Conservation (phyloP, 1,139 yeast genomes). For the Nakaseomyces delphensis region DNA sequence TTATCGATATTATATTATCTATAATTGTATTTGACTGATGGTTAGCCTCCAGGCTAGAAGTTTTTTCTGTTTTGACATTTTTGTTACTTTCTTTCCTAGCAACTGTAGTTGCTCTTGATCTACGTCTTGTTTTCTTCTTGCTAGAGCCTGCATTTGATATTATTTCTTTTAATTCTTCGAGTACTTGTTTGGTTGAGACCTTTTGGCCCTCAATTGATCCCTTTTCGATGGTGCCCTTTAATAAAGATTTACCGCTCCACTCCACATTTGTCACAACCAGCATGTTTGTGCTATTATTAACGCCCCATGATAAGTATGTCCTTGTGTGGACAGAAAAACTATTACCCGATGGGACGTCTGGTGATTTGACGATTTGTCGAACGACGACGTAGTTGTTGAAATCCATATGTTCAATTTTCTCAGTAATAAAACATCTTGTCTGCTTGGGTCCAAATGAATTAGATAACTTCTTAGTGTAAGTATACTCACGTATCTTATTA, state of each 20-base stretch:
- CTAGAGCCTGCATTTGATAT: slow-evolving; percentile 31
- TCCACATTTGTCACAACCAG: slow-evolving; percentile 60
- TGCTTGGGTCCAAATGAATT: slow-evolving; percentile 93
- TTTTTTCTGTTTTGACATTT: slow-evolving; percentile 16
- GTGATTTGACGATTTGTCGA: slow-evolving; percentile 65
- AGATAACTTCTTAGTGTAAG: slow-evolving; percentile 69
- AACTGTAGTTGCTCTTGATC: slow-evolving; percentile 16
- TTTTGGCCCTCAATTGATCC: slow-evolving; percentile 90
- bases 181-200: slow-evolving; percentile 51
- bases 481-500: slow-evolving; percentile 47
- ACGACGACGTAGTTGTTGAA: slow-evolving; percentile 49
- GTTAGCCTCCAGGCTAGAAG: slow-evolving; percentile 14
- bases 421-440: slow-evolving; percentile 73
- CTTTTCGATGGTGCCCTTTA: slow-evolving; percentile 83
- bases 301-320: slow-evolving; percentile 67
- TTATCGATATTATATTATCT: slow-evolving; percentile 7
- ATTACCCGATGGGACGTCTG: slow-evolving; percentile 93
- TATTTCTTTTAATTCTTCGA: slow-evolving; percentile 48
- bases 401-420: slow-evolving; percentile 57
- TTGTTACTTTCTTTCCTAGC: slow-evolving; percentile 30
- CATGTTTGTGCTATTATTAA: slow-evolving; percentile 55
- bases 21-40: background rate
- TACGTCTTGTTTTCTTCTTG: slow-evolving; percentile 31
- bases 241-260: slow-evolving; percentile 93
- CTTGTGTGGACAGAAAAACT: slow-evolving; percentile 69